Base-by-base conservation (phyloP, 108 stramenopile species). In the Nitzschia sp. region DNA sequence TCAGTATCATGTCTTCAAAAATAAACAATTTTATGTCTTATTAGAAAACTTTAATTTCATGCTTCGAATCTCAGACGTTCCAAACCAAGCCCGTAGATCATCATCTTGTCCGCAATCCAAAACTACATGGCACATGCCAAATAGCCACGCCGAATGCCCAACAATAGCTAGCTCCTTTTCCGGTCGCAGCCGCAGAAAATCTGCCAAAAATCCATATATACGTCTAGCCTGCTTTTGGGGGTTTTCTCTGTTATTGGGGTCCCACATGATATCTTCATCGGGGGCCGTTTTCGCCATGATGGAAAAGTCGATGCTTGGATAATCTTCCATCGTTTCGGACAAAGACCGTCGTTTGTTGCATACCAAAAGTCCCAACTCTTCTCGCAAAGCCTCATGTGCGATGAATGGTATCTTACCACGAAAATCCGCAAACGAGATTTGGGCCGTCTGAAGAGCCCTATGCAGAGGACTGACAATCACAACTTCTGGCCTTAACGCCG, bases 161-260 rank as follows among this genome's bases (percentile, higher is more conserved):
- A 87, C 86, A 48, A 87, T 65, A 1, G 86, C 86, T 42, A 87
- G 74, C 66, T 87, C 83, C n/a, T 70, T 31, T 66, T 87, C 77
- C 9, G 86, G 81, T 36, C 80, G 68, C 18, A 36, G 18, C 47
- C 46, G 59, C 11, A 87, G 74, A 71, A 76, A 82, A 17, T 84
- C 64, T 15, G 72, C 64, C 68, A 84, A 68, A 70, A 87, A 87
- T 6, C 74, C 49, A 49, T 84, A 87, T 15, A 80, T 78, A 8
- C 86, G 71, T 48, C 82, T 74, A 9, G 78, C 65, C 29, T 84
- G 75, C 47, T 74, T 68, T 51, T 72, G 19, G 6, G 76, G 46
- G 2, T 63, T 66, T 67, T 87, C 86, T 28, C 74, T 59, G 38
- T 65, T 34, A 54, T 72, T 66, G 1, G 65, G 72, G 59, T 75